Conservation (phyloP, 2,329 filamentous ascomycete species). For the Ophiostoma ips region DNA sequence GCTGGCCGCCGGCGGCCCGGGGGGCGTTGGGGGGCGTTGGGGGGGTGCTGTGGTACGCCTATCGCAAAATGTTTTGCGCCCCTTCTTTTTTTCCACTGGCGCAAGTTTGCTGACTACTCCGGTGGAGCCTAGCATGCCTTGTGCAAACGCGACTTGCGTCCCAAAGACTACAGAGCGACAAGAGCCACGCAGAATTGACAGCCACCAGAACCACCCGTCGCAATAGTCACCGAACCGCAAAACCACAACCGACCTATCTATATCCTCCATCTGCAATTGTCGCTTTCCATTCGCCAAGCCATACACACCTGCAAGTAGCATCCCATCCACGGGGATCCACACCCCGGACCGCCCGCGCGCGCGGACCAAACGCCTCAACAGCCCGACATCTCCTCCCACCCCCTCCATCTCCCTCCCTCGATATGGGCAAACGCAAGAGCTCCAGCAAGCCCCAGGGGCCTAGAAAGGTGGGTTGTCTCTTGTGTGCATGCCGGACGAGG, state of each 20-base stretch:
- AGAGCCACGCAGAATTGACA: too few species aligned
- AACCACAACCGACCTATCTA: too few species aligned
- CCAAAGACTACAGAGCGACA: too few species aligned
- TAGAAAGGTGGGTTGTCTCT: slow-evolving; percentile 50
- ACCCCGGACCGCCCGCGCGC: too few species aligned
- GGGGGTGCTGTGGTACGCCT: neutral
- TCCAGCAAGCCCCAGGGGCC: slow-evolving; percentile 68
- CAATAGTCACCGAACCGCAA: too few species aligned
- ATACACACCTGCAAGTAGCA: too few species aligned
- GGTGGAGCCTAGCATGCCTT: neutral
- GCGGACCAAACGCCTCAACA: too few species aligned
- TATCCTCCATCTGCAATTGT: too few species aligned
- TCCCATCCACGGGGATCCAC: too few species aligned
- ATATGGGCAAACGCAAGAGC: slow-evolving; percentile 84
- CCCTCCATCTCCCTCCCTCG: neutral
- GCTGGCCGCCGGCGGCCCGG: slow-evolving; percentile 1
- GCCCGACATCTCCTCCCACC: neutral
- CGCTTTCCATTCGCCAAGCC: too few species aligned
- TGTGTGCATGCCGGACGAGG: neutral
- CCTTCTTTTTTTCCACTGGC: neutral
- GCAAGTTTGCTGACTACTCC: neutral
- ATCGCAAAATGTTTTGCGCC: too few species aligned
- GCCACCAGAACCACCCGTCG: too few species aligned
- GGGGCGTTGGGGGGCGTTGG: neutral
- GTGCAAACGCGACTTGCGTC: neutral